Conservation (phyloP, 768 basidiomycete genomes). For the Auriscalpium microsporum region DNA sequence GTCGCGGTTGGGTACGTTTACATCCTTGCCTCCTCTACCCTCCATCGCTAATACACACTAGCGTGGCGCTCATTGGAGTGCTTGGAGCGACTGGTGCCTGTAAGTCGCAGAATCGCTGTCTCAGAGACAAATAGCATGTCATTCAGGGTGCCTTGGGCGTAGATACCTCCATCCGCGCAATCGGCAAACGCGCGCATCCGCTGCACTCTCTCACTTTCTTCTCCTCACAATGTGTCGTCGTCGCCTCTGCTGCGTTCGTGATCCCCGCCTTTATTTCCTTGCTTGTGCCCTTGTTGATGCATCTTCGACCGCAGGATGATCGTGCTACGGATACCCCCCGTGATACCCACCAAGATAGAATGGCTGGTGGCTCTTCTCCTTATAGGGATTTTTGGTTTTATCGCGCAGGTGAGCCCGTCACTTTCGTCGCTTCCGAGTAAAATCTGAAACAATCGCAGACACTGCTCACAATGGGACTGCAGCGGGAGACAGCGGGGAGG, state of each 20-base stretch:
- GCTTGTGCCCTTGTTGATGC: neutral
- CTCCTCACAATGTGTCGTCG: conserved; percentile 45
- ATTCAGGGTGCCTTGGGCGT: neutral
- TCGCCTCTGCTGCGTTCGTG: conserved; percentile 24
- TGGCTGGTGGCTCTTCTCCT: conserved; percentile 40
- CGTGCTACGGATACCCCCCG: conserved; percentile 28
- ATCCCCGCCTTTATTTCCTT: neutral
- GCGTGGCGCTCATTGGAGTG: conserved; percentile 59
- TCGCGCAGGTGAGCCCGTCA: conserved; percentile 28
- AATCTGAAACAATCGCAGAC: conserved; percentile 24
- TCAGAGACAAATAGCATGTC: neutral
- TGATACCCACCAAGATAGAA: conserved; percentile 37
- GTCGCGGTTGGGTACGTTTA: conserved; percentile 48
- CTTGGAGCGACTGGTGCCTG: conserved; percentile 60
- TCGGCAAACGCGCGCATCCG: conserved; percentile 69
- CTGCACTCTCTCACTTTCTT: conserved; percentile 67
- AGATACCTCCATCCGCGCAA: conserved; percentile 52
- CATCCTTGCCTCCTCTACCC: neutral
- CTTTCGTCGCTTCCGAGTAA: neutral
- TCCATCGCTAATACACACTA: conserved; percentile 17
- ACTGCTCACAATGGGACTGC: conserved; percentile 53
- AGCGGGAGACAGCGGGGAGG: conserved; percentile 55
- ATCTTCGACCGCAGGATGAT: conserved; percentile 31
- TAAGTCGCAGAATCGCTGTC: conserved; percentile 26
- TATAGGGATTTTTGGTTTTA: conserved; percentile 46